phyloP scores from a whole-genome alignment of 257 asterid genomes.

The Fraxinus anomala region DNA sequence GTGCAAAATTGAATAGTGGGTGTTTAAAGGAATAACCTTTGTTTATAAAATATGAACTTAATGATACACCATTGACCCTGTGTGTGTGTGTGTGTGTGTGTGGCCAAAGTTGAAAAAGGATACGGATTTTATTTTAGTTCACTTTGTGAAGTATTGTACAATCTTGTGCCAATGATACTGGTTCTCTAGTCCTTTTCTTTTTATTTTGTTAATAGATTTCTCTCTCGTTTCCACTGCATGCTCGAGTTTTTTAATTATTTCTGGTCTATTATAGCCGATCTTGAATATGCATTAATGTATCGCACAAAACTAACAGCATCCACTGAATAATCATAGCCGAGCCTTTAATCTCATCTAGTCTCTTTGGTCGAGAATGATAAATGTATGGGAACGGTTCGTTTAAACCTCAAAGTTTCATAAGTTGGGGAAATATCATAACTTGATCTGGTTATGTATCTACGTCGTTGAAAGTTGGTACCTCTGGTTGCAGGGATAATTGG shows the following conservation, averaged over 20 bases:
- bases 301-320: neutral
- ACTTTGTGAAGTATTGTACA: neutral
- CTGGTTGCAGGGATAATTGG: constrained; percentile 21
- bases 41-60: constrained; percentile 18
- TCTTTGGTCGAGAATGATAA: neutral
- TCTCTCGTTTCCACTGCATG: too few relatives aligned
- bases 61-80: constrained; percentile 19
- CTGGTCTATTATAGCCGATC: too few relatives aligned
- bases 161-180: neutral
- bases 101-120: neutral
- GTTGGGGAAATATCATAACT: neutral
- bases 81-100: neutral
- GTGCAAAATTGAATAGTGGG: constrained; percentile 28
- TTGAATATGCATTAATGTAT: neutral
- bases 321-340: neutral
- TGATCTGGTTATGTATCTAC: neutral
- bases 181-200: neutral
- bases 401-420: neutral
- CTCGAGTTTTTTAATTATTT: neutral
- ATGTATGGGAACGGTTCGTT: neutral
- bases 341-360: too few relatives aligned
- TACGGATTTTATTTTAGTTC: neutral
- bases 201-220: too few relatives aligned
- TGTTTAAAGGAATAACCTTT: constrained; percentile 20
- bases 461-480: constrained; percentile 24